Base-by-base conservation (phyloP, 768 basidiomycete genomes). In the Auriscalpium vulgare region DNA sequence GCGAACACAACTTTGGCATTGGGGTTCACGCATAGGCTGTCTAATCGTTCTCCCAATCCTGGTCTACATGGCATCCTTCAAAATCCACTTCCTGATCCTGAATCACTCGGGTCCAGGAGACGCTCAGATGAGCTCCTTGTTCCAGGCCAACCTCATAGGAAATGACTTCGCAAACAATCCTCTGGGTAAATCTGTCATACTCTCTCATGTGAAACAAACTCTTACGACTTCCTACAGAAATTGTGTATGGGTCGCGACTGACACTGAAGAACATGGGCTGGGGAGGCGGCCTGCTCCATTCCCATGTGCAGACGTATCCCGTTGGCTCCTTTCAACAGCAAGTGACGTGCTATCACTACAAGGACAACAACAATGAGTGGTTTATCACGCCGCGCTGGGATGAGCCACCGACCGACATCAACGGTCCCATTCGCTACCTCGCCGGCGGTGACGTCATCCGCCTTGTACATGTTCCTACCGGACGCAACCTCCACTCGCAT, bases 311-410 rank as follows among this genome's bases (percentile, higher is more conserved):
- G 65, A 86, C 91, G 1, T 97, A 85, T 68, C 97, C 97, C 0
- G 77, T 85, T 19, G 97, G 95, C 11, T 97, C 94, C 0, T 74
- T 75, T 55, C 97, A 98, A 67, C 97, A 98, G 65, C 97, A 99
- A 71, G 85, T 98, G 4, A 98, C 97, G 0, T 99, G 97, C 71
- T 99, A 98, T 69, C 97, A 99, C 74, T 98, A 99, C 82, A 97
- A 97, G 74, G 97, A 98, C 67, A 84, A 86, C 49, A 99, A 99
- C 78, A 99, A 99, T 73, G 78, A 97, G 47, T 98, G 92, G 88
- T 64, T 74, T 16, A 67, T 98, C 61, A 75, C 85, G 2, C 93
- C 92, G 7, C 76, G 75, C 1, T 97, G 95, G 97, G 81, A 87
- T 37, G 82, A 87, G 57, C 74, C 81, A 0, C 66, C 69, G 1